Evolutionary conservation across 192 early-diverging fungal species (phyloP).

Genomic region (Spinellus fusiger): DNA sequence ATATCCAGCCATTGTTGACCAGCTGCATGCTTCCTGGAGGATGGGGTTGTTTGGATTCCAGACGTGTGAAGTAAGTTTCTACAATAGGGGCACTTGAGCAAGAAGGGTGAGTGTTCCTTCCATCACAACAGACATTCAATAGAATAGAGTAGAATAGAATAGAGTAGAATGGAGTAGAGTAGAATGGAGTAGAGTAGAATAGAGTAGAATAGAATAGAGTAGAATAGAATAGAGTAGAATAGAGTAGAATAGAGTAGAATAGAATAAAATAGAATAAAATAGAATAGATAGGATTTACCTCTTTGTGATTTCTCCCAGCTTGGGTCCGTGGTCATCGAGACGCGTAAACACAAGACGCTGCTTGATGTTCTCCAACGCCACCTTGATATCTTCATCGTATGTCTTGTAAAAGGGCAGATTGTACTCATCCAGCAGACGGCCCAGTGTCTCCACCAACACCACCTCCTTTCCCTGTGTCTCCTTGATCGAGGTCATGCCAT

Average conservation of each 20-base stretch:
- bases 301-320: slow-evolving; percentile 66
- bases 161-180: too few species aligned
- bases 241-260: slow-evolving; percentile 12
- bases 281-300: slow-evolving; percentile 37
- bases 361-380: slow-evolving; percentile 67
- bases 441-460: slow-evolving; percentile 41
- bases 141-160: neutral
- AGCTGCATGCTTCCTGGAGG: slow-evolving; percentile 67
- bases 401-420: slow-evolving; percentile 83
- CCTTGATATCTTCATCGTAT: slow-evolving; percentile 72
- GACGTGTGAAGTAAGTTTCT: slow-evolving; percentile 92
- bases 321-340: slow-evolving; percentile 83
- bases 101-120: neutral
- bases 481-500: neutral
- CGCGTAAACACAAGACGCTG: slow-evolving; percentile 80
- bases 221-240: neutral
- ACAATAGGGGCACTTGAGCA: slow-evolving; percentile 74
- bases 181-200: too few species aligned
- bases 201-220: neutral
- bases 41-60: slow-evolving; percentile 45
- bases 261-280: neutral
- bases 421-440: slow-evolving; percentile 72
- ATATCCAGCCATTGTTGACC: slow-evolving; percentile 97
- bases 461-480: slow-evolving; percentile 18
- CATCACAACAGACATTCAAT: too few species aligned